Percentiles rank a stretch among this genome's conserved stretches.
Evolutionary conservation across 305 asterid species (phyloP).

Genomic region (Fraxinus greggii): DNA sequence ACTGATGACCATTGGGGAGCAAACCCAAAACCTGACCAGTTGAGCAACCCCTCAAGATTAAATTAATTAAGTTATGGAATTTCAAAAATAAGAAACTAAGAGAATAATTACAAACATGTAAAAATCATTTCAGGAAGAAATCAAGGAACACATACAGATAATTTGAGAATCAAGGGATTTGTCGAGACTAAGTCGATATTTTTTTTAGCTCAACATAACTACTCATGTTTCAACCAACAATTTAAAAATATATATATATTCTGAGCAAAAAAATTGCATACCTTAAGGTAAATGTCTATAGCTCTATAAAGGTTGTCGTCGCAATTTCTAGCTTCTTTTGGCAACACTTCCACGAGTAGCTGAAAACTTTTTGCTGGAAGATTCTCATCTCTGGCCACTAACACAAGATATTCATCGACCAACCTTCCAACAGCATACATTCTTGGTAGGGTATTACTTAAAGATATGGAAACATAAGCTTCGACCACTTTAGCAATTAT

Average conservation of each 20-base stretch:
- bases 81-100: neutral
- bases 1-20: too few species aligned
- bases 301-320: slow-evolving; percentile 36
- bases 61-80: neutral
- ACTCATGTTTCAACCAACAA: neutral
- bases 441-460: slow-evolving; percentile 18
- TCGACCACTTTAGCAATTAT: slow-evolving; percentile 28
- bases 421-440: slow-evolving; percentile 26
- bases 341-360: slow-evolving; percentile 28
- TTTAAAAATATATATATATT: neutral
- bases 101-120: neutral
- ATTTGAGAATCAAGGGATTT: neutral
- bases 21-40: too few species aligned
- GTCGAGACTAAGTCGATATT: neutral
- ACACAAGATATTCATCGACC: slow-evolving; percentile 28
- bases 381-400: slow-evolving; percentile 23
- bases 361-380: slow-evolving; percentile 28
- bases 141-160: neutral
- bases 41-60: too few species aligned
- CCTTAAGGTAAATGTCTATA: slow-evolving; percentile 31
- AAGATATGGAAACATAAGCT: slow-evolving; percentile 24
- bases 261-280: slow-evolving; percentile 4
- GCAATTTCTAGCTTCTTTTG: slow-evolving; percentile 25
- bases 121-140: neutral
- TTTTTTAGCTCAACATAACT: neutral